Percentiles rank a stretch among this genome's conserved stretches.
Conservation (phyloP, 768 basidiomycete genomes). For the Russula griseocarnosa region DNA sequence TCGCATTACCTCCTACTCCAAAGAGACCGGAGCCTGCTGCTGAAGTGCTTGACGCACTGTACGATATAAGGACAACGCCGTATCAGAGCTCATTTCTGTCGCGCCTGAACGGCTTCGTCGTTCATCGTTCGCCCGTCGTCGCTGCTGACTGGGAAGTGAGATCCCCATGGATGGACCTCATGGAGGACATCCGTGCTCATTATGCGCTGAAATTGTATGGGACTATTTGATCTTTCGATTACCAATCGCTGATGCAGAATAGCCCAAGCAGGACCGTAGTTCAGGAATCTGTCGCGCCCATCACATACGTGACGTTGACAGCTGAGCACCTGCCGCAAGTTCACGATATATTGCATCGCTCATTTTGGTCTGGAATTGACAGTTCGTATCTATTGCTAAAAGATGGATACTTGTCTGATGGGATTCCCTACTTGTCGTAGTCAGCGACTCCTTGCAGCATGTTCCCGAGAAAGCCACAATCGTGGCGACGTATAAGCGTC, state of each 20-base stretch:
- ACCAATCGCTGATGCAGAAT: conserved; percentile 13
- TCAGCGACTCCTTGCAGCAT: conserved; percentile 64
- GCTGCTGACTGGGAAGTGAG: conserved; percentile 69
- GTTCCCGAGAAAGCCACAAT: conserved; percentile 70
- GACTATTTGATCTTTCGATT: neutral
- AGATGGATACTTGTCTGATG: conserved; percentile 7
- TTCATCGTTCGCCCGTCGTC: conserved; percentile 40
- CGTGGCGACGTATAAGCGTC: conserved; percentile 63
- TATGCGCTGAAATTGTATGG: conserved; percentile 54
- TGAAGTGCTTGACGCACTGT: conserved; percentile 48
- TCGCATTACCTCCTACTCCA: conserved; percentile 37
- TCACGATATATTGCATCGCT: conserved; percentile 61
- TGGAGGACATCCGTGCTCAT: conserved; percentile 68
- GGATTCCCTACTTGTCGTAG: conserved; percentile 37
- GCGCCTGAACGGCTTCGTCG: conserved; percentile 49
- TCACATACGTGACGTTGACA: conserved; percentile 60
- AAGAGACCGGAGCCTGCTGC: conserved; percentile 31
- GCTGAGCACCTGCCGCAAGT: conserved; percentile 60
- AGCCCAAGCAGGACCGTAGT: conserved; percentile 56
- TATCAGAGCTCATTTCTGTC: conserved; percentile 64
- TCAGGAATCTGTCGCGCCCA: conserved; percentile 46
- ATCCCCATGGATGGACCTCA: conserved; percentile 71
- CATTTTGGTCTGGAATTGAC: conserved; percentile 76
- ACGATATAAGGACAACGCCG: conserved; percentile 55
- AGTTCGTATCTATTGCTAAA: conserved; percentile 40